Evolutionary conservation across 352 stramenopile genomes (phyloP).

Genomic region (Globisporangium radiosum): DNA sequence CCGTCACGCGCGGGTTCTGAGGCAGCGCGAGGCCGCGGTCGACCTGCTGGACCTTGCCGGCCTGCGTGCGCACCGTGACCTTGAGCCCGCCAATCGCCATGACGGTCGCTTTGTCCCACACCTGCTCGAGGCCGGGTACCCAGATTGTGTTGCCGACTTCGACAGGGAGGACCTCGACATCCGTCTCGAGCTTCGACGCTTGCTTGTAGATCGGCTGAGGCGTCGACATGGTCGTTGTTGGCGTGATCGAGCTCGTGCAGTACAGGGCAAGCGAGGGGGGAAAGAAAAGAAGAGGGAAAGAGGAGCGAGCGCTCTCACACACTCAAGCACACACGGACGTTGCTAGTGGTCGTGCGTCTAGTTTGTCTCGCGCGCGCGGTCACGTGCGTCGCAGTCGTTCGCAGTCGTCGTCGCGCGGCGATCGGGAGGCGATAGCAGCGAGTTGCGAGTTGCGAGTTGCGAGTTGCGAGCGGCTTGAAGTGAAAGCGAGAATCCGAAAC

Average conservation of each 20-base stretch:
- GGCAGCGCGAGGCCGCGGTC: slow-evolving; percentile 67
- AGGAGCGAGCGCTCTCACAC: background rate
- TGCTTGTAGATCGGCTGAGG: slow-evolving; percentile 62
- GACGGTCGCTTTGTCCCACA: slow-evolving; percentile 76
- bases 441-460: background rate
- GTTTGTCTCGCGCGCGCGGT: background rate
- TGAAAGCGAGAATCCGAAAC: slow-evolving; percentile 20
- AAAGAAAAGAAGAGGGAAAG: background rate
- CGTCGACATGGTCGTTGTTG: slow-evolving; percentile 30
- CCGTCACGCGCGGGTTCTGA: slow-evolving; percentile 74
- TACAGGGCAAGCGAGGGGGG: background rate
- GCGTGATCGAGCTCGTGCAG: no score
- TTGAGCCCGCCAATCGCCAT: slow-evolving; percentile 85
- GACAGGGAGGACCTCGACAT: slow-evolving; percentile 68
- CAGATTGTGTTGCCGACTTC: slow-evolving; percentile 67
- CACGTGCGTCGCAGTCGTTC: background rate
- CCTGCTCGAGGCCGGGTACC: slow-evolving; percentile 60
- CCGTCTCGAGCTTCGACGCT: slow-evolving; percentile 56
- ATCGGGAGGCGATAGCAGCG: background rate
- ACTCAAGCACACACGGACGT: background rate
- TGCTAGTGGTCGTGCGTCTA: background rate
- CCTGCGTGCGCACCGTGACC: slow-evolving; percentile 75
- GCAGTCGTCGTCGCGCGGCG: background rate
- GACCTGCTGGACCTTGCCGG: slow-evolving; percentile 83
- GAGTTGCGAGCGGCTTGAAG: slow-evolving; percentile 26